Evolutionary conservation across 441 rosid species (phyloP).

Genomic region (Metrosideros polymorpha): DNA sequence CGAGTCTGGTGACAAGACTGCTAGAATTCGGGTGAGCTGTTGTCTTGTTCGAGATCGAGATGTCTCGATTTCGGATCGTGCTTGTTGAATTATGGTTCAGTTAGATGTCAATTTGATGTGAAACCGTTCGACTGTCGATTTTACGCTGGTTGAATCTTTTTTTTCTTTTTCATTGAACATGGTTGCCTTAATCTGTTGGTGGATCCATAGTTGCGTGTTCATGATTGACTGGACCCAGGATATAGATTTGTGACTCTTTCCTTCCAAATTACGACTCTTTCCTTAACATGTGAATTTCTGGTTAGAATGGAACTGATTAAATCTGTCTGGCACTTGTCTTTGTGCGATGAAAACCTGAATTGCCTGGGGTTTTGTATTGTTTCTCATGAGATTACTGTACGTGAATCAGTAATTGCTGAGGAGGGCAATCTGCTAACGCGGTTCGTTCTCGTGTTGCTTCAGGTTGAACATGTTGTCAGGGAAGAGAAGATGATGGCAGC

Average conservation of each 20-base stretch:
- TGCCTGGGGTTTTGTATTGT: neutral
- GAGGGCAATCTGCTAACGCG: neutral
- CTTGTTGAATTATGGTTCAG: neutral
- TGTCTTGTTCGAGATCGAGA: neutral
- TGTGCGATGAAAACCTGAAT: neutral
- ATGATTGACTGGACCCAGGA: neutral
- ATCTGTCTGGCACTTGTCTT: neutral
- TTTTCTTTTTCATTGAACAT: neutral
- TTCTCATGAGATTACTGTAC: neutral
- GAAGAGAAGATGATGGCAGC: slow-evolving; percentile 95
- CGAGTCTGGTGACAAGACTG: slow-evolving; percentile 72
- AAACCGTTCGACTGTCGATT: neutral
- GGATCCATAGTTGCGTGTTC: neutral
- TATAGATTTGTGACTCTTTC: neutral
- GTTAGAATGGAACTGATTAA: neutral
- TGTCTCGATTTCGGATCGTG: neutral
- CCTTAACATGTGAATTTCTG: neutral
- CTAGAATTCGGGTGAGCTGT: slow-evolving; percentile 52
- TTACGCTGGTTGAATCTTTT: neutral
- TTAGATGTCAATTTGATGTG: neutral
- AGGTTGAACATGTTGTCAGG: slow-evolving; percentile 96
- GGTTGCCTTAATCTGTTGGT: neutral
- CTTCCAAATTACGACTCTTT: neutral
- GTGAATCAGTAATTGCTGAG: rapidly evolving
- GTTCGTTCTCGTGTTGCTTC: neutral